Base-by-base conservation (phyloP, 148 eudicot genomes). In the Amaranthus cruentus region DNA sequence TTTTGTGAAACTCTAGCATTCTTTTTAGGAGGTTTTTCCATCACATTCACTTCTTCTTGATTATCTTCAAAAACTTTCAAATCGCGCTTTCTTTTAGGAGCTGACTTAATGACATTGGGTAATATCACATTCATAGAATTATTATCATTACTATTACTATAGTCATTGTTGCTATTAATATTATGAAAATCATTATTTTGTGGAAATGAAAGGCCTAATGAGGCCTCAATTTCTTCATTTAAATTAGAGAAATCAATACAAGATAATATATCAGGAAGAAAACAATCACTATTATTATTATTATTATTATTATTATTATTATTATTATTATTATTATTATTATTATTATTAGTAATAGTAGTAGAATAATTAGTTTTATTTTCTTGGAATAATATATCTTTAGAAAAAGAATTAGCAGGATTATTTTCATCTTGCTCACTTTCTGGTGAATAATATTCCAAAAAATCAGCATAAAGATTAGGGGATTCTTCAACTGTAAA, bases 81-180 rank as follows among this genome's bases (percentile, higher is more conserved):
- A 9, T 75, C 77, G n/a, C 14, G 57, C 79, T 80, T 89, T 81
- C 87, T 87, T 81, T 87, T 85, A 21, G 70, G 71, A 55, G 57
- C 70, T 78, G 72, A 38, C 62, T 78, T 78, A 13, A 60, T 75
- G 74, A 28, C 38, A 28, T 65, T 69, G 58, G 61, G 67, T 73
- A 73, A 78, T 52, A 38, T 43, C 69, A 18, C 46, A 67, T 44
- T 63, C 18, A 63, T 76, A 52, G 57, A 62, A 50, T 55, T 18
- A 50, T 15, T 12, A 60, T 64, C 81, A 50, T 18, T 15, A 6
- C 18, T 7, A 18, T 21, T 51, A 50, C 1, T 49, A 10, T 67
- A 11, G 6, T 12, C 13, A 47, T 47, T 28, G 2, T 28, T 28
- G 38, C 2, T 28, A 28, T 28, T 28, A 28, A 28, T 28, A 28